Evolutionary conservation across 1,139 yeast species (phyloP), one percentile per base, ranked within the genome.

Genomic region (Magnusiomyces clavatus): DNA sequence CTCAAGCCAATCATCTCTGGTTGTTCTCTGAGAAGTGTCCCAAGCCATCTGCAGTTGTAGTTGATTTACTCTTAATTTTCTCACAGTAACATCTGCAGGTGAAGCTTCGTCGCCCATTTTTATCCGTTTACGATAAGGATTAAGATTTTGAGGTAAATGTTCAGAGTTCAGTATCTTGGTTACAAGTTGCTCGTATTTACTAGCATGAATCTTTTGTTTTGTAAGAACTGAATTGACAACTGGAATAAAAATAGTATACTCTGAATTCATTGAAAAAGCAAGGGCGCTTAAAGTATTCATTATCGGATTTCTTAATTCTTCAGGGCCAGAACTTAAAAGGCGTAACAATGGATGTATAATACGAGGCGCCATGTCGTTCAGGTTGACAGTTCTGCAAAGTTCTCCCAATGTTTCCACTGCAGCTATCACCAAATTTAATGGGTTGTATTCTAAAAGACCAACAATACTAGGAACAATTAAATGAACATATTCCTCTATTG

Each of bases 1-100:
- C 63, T 92, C 98, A 63, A 86, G 90, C 98, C 98, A 94, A 61
- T 92, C 98, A 62, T 90, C 98, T 59, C 84, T 81, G 0, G 97
- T 88, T 46, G 95, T 78, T 58, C 94, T 79, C 60, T 88, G 92
- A 34, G 86, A 81, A 16, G 96, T 86, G 61, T 89, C 96, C 98
- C 98, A 94, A 1, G 94, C 89, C 47, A 80, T 78, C 61, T 86
- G 85, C 58, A 86, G 72, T 5, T 83, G 83, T 51, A 79, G 82
- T 57, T 86, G 90, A 59, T 86, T 84, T 13, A 86, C 88, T 0
- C 95, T 90, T 11, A 90, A 72, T 61, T 87, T 88, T 61, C 83
- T 82, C 14, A 85, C 76, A 1, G 85, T 80, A 53, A 84, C 90
- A 46, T 83, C 81, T 41, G 86, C 87, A 1, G 80, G 77, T 8